Evolutionary conservation across 2,329 filamentous ascomycete species (phyloP).

Genomic region (Pseudogymnoascus sp.): DNA sequence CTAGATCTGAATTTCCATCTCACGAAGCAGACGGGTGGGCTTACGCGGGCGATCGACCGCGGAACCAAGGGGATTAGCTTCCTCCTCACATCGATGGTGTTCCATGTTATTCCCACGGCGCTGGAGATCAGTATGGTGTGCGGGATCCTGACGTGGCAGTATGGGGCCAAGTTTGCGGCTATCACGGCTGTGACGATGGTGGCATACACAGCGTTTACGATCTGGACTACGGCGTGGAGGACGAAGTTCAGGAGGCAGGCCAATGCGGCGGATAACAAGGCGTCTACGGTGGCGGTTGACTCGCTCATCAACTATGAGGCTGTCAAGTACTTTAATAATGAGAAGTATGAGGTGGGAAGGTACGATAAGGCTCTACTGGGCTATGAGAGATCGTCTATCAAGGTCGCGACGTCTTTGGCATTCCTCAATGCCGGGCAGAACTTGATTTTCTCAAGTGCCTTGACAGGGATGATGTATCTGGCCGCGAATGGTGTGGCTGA

Average conservation of each 20-base stretch:
- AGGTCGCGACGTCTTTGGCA: constrained; percentile 87
- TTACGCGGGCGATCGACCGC: constrained; percentile 89
- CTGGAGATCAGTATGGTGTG: constrained; percentile 94
- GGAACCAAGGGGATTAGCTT: constrained; percentile 99
- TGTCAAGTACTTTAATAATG: constrained; percentile 99
- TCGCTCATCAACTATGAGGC: constrained; percentile 98
- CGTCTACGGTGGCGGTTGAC: constrained; percentile 90
- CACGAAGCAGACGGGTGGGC: constrained; percentile 84
- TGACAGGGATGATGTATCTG: constrained; percentile 98
- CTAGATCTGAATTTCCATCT: constrained; percentile 93
- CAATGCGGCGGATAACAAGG: constrained; percentile 92
- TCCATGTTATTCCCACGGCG: constrained; percentile 89
- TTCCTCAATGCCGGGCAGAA: constrained; percentile 94
- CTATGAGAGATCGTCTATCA: constrained; percentile 93
- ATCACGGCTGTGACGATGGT: constrained; percentile 89
- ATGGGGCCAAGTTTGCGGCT: constrained; percentile 81
- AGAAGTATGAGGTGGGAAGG: constrained; percentile 82
- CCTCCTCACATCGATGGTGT: constrained; percentile 93
- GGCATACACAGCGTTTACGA: constrained; percentile 93
- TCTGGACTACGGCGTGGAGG: constrained; percentile 91
- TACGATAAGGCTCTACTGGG: constrained; percentile 80
- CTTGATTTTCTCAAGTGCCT: constrained; percentile 87
- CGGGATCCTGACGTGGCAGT: constrained; percentile 93
- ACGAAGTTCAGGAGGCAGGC: constrained; percentile 93
- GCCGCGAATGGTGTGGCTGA: constrained; percentile 80